Evolutionary conservation across 495 filamentous ascomycete genomes (phyloP), one percentile per base, ranked within the genome.

Genomic region (Annulohypoxylon nitens): DNA sequence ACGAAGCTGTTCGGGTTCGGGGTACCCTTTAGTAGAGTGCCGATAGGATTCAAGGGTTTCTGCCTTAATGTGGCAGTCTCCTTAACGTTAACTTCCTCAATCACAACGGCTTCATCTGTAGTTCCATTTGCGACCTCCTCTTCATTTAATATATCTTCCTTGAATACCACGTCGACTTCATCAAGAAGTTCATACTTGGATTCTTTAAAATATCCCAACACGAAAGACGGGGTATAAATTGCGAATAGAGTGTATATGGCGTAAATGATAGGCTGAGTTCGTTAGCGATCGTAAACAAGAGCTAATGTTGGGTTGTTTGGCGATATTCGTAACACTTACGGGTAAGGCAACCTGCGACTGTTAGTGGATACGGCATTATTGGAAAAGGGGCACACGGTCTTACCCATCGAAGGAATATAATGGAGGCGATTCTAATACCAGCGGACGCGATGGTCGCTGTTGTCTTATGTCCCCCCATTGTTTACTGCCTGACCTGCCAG

Each of bases 351-450:
- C 70, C 68, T 70, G 41, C 11, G 33, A 18, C 2, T 34, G 55
- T 79, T 64, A 80, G 75, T 41, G 64, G 0, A 54, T 4, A 11
- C 64, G n/a, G 14, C 14, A 20, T 67, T 10, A 50, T 25, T 8
- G 30, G 30, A 18, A 25, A 34, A 39, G 65, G 9, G 48, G 51
- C 33, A 30, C 45, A 33, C 50, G 12, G 60, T 79, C 84, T 71
- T 85, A 97, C 94, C 94, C 93, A 97, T 89, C 96, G 86, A 25
- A 98, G 82, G 78, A 98, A 97, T 64, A 94, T 72, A 76, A 75
- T 37, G 8, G 72, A 64, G 36, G 53, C 51, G 34, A 75, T 63
- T 54, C 72, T 54, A 20, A 75, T 68, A 2, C 63, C 72, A 10
- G 64, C 48, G 26, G 72, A 75, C 64, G 72, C 7, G 53, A 75